Percentiles rank a stretch among this genome's conserved stretches.
Conservation (phyloP, 192 early-diverging fungal genomes). For the Gigaspora rosea region DNA sequence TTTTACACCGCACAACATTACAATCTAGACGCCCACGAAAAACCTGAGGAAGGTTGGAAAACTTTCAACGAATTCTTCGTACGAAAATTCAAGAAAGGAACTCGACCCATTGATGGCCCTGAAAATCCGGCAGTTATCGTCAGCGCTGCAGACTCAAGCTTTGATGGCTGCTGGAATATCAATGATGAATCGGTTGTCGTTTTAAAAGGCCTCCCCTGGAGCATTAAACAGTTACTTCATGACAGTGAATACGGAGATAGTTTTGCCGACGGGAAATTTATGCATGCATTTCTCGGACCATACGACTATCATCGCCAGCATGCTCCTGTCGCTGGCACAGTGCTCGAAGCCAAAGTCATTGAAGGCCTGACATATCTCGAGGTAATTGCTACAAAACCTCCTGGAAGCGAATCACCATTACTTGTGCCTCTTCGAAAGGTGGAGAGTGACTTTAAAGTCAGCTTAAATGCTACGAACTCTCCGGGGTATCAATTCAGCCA, state of each 20-base stretch:
- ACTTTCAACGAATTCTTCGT: slow-evolving; percentile 8
- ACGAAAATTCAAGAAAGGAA: slow-evolving; percentile 8
- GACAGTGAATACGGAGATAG: not conserved
- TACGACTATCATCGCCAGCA: slow-evolving; percentile 18
- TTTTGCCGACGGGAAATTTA: slow-evolving; percentile 12
- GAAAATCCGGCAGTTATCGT: not conserved
- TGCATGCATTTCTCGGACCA: slow-evolving; percentile 23
- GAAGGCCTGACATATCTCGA: slow-evolving; percentile 8
- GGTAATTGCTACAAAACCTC: not conserved
- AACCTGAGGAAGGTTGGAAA: not conserved
- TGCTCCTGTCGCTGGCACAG: slow-evolving; percentile 13
- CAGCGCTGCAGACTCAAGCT: slow-evolving; percentile 2
- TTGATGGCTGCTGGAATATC: slow-evolving; percentile 4
- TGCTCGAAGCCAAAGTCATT: slow-evolving; percentile 24
- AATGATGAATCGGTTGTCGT: not conserved
- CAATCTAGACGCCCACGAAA: not conserved
- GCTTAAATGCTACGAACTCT: not conserved
- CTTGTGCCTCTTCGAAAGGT: not conserved
- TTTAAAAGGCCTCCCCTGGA: slow-evolving; percentile 18
- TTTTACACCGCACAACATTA: slow-evolving; percentile 10
- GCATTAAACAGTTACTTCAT: not conserved
- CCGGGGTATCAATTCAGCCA: slow-evolving; percentile 20
- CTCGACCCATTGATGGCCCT: slow-evolving; percentile 16
- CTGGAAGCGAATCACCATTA: not conserved
- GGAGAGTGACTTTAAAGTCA: not conserved